Evolutionary conservation across 495 filamentous ascomycete species (phyloP), one percentile per base, ranked within the genome.

Genomic region (Halenospora varia): DNA sequence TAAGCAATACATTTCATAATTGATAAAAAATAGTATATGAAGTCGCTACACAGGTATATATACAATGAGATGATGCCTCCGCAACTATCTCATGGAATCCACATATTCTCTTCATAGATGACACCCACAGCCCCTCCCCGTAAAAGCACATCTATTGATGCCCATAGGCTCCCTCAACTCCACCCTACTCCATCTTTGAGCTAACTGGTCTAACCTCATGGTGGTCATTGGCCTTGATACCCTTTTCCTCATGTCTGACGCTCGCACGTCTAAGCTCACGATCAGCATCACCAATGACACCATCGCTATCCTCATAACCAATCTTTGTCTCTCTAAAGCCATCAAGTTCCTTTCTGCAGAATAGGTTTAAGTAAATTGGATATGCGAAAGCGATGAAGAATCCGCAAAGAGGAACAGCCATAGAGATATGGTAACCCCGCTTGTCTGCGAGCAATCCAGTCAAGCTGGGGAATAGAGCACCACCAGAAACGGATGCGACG

Each of bases 381-480:
- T 67, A 73, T 4, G 65, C 59, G 19, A 66, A 66, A 9, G 69
- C 65, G 15, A 68, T 51, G n/a, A 68, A 41, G 42, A 70, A 73
- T 1, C 57, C 67, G 1, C 53, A 51, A 35, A 71, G 49, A 3
- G 66, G 63, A 10, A 73, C 67, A 48, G 48, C 50, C 66, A 73
- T 66, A 2, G 73, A 74, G 8, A 71, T 73, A 26, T 57, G 53
- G 25, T 71, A 68, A 20, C 60, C 66, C 10, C 44, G 46, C 25
- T 49, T 57, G 22, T 49, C 81, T 11, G 81, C 80, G 2, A 82
- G 81, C 3, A 73, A 74, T 10, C 84, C 85, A 22, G 80, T 78
- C 62, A 88, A 76, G 0, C 85, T 77, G 1, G 84, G 86, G 57
- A 89, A 80, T 10, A 82, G 75, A 39, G 82, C 83, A 25, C 85